Evolutionary conservation across 169 alveolate species (phyloP).

Genomic region (Plasmodium sp.): DNA sequence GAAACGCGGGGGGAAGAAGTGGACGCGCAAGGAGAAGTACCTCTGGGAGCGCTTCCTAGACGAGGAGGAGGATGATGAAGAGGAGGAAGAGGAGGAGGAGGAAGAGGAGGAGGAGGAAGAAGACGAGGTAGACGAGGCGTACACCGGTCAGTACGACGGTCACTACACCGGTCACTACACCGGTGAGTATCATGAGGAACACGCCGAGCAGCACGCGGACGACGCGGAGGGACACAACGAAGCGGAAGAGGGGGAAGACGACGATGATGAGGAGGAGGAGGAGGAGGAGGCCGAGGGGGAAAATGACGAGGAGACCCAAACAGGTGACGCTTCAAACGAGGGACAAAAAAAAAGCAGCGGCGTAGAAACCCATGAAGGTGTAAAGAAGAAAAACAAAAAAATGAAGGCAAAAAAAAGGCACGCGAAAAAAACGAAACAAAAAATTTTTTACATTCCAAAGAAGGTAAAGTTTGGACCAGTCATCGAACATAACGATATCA

Average conservation of each 20-base stretch:
- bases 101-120: neutral
- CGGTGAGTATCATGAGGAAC: neutral
- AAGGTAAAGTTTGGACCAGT: constrained; percentile 24
- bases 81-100: neutral
- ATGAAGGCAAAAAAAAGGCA: neutral
- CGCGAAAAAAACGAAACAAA: neutral
- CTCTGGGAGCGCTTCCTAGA: constrained; percentile 15
- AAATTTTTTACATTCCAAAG: constrained; percentile 27
- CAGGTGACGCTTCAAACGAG: neutral
- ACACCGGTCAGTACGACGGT: neutral
- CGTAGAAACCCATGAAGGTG: neutral
- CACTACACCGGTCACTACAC: neutral
- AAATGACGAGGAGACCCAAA: neutral
- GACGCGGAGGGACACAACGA: neutral
- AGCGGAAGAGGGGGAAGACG: neutral
- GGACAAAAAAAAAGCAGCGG: neutral
- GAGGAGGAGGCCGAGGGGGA: neutral
- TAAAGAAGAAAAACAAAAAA: neutral
- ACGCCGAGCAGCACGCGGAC: neutral
- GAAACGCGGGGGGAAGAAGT: neutral
- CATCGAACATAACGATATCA: constrained; percentile 39
- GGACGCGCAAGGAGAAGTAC: neutral
- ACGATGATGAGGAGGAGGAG: neutral
- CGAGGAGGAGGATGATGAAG: neutral
- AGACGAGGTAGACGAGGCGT: neutral